Conservation (phyloP, 2,329 filamentous ascomycete genomes). For the Colletotrichum sp. region DNA sequence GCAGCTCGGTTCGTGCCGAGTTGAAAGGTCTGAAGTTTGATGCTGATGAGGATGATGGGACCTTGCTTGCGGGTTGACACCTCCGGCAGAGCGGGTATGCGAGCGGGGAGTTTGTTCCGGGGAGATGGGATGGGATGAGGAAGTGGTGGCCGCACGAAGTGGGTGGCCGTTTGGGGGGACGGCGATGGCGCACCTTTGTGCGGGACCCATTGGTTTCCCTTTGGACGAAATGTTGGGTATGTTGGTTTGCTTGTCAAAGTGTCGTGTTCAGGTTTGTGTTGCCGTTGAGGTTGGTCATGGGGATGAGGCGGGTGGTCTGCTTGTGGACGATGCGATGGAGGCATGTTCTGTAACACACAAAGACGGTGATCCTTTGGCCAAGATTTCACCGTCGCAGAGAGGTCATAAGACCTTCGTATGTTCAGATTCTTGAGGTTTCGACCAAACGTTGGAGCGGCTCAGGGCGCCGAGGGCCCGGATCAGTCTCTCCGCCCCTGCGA, state of each 20-base stretch:
- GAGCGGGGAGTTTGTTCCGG: background rate
- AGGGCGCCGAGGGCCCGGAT: too few species aligned
- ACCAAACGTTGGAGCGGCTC: too few species aligned
- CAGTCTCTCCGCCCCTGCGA: too few species aligned
- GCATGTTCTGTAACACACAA: background rate
- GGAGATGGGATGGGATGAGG: background rate
- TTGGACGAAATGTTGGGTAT: too few species aligned
- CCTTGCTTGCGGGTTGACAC: background rate
- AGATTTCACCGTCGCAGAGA: accelerated
- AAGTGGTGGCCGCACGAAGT: background rate
- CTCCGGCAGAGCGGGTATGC: background rate
- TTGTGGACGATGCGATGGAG: background rate
- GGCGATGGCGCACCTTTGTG: background rate
- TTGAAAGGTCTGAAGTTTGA: background rate
- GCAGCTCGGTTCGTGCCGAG: background rate
- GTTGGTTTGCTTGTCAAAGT: background rate
- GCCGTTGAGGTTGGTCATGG: background rate
- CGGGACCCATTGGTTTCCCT: accelerated
- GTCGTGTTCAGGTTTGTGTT: background rate
- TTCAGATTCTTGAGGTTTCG: too few species aligned
- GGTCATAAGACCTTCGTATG: too few species aligned
- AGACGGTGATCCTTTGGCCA: background rate
- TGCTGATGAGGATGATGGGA: background rate
- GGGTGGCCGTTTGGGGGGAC: accelerated
- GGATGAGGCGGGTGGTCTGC: background rate